phyloP scores from a whole-genome alignment of 257 asterid species.

The Solanum chmielewskii region DNA sequence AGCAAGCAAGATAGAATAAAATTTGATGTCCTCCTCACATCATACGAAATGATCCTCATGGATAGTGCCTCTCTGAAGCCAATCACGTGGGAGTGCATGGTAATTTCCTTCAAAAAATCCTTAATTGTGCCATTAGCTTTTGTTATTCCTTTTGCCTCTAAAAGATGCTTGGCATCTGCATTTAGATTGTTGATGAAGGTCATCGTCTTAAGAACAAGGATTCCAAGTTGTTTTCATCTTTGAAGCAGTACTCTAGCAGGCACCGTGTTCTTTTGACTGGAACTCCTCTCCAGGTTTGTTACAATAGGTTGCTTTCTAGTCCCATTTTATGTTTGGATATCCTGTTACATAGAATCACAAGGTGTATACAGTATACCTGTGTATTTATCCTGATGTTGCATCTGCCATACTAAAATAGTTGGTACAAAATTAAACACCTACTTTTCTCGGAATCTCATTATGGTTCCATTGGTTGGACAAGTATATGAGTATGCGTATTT shows the following conservation, averaged over 20 bases:
- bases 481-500: background rate
- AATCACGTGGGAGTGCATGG: constrained; percentile 98
- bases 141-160: constrained; percentile 8
- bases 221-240: constrained; percentile 68
- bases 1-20: constrained; percentile 89
- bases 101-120: constrained; percentile 15
- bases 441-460: background rate
- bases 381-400: background rate
- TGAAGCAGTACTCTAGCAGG: constrained; percentile 73
- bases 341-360: background rate
- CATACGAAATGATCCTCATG: constrained; percentile 94
- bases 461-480: background rate
- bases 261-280: constrained; percentile 97
- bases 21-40: constrained; percentile 93
- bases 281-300: constrained; percentile 92
- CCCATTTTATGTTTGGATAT: background rate
- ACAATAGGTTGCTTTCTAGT: background rate
- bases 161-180: constrained; percentile 8
- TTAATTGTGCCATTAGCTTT: background rate
- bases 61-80: constrained; percentile 74
- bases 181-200: constrained; percentile 98
- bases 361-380: background rate
- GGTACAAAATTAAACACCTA: background rate
- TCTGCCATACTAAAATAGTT: background rate
- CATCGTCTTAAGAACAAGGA: constrained; percentile 98